Evolutionary conservation across 129 eudicot genomes (phyloP).

Genomic region (Mikania micrantha): DNA sequence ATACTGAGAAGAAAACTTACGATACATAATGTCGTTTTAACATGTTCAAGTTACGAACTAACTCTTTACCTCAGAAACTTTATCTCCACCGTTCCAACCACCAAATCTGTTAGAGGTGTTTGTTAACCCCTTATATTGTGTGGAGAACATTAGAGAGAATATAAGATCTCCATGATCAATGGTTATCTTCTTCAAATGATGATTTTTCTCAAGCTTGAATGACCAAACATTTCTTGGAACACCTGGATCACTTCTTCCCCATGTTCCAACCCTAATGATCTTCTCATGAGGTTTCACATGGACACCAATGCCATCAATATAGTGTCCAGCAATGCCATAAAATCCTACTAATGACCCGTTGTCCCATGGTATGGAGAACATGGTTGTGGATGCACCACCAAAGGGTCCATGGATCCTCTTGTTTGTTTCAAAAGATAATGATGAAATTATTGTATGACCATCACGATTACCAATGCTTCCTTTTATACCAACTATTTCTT

Average conservation of each 20-base stretch:
- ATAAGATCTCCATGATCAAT: conserved; percentile 3
- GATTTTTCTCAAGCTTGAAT: background rate
- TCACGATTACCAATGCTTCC: too few relatives aligned
- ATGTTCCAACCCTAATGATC: too few relatives aligned
- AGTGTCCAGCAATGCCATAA: too few relatives aligned
- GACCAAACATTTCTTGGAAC: background rate
- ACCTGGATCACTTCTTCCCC: too few relatives aligned
- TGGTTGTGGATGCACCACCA: too few relatives aligned
- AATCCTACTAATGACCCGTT: too few relatives aligned
- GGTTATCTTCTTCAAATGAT: conserved; percentile 11
- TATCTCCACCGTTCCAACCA: conserved; percentile 1
- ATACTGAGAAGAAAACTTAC: too few relatives aligned
- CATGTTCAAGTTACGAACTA: background rate
- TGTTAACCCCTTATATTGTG: background rate
- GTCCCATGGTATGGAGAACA: too few relatives aligned
- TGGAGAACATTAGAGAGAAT: conserved; percentile 13
- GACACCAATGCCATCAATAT: too few relatives aligned
- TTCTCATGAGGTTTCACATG: too few relatives aligned
- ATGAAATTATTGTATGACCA: background rate
- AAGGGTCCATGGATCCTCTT: background rate
- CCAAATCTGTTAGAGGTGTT: background rate
- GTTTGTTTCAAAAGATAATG: background rate
- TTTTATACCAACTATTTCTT: too few relatives aligned
- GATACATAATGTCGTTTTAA: background rate
- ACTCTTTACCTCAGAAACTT: background rate